Evolutionary conservation across 345 rosid genomes (phyloP).

Genomic region (Lumnitzera littorea): DNA sequence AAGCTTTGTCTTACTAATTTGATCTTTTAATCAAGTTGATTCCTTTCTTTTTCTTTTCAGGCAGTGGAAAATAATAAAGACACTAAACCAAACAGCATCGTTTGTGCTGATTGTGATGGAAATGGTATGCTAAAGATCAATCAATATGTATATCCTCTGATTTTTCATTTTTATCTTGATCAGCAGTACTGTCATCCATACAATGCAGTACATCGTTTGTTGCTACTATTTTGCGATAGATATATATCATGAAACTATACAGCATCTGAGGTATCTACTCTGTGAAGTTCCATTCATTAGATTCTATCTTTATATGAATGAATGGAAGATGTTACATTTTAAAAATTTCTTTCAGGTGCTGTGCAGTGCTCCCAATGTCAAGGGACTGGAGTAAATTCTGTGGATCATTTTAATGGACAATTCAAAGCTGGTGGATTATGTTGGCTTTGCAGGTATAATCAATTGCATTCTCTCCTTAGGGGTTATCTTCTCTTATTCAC

Average conservation of each 20-base stretch:
- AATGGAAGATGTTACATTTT: too few species aligned
- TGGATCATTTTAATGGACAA: constrained; percentile 89
- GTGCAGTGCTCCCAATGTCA: constrained; percentile 58
- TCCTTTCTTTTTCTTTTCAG: constrained; percentile 29
- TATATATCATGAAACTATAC: too few species aligned
- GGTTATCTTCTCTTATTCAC: background rate
- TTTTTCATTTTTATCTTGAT: too few species aligned
- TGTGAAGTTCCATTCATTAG: background rate
- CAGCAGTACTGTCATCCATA: too few species aligned
- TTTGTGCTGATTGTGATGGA: constrained; percentile 75
- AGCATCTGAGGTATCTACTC: too few species aligned
- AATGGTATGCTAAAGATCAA: constrained; percentile 35
- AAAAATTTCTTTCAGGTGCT: constrained; percentile 36
- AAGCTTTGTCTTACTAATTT: background rate
- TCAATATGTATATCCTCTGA: too few species aligned
- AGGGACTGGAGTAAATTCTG: constrained; percentile 81
- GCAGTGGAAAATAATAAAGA: constrained; percentile 29
- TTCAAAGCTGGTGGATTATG: constrained; percentile 87
- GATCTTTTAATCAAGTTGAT: background rate
- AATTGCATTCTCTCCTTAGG: background rate
- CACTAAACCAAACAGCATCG: constrained; percentile 47
- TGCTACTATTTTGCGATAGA: too few species aligned
- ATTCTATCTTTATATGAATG: too few species aligned
- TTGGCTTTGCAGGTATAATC: constrained; percentile 84
- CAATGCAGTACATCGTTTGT: too few species aligned